Base-by-base conservation (phyloP, 2,329 filamentous ascomycete genomes). In the Fusarium marasasianum region DNA sequence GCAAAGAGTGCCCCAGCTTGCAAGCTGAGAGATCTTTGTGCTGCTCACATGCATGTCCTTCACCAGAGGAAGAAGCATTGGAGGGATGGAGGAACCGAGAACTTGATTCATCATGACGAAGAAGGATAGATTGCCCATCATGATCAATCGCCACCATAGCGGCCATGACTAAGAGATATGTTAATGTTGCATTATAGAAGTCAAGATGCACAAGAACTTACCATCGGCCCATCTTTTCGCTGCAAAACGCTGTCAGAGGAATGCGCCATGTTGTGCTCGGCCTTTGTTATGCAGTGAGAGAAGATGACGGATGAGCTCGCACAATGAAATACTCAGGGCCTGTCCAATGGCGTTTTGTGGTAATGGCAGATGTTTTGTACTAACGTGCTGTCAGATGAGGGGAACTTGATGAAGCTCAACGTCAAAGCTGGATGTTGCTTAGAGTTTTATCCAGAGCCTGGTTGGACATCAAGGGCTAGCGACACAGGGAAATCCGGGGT, bases 391-490 rank as follows among this genome's bases (percentile, higher is more conserved):
- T 1, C 14, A 13, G 29, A 1, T 5, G 0, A 9, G 4, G 5
- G 9, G 8, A 17, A 3, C 1, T 50, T 3, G 1, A 31, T n/a
- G 22, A 1, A 50, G 15, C 15, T n/a, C 5, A 3, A 47, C 3
- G 13, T 8, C 7, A n/a, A 17, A 17, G 26, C 12, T 7, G 14
- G 29, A 13, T 1, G 1, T 2, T 31, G 22, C 29, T n/a, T n/a
- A 3, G 22, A 18, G 8, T 33, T 51, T 51, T 51, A 51, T 20
- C 3, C 2, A 18, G 1, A 51, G 6, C 1, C 22, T 14, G 22
- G 5, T 10, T 4, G 8, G 29, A 6, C 0, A 1, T 50, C 0
- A 3, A 1, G 15, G 7, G 11, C 48, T 51, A 11, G 48, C 0
- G 12, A 14, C 6, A 0, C 1, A 14, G 8, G 17, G 5, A 20